phyloP scores from a whole-genome alignment of 2,329 filamentous ascomycete species.

The Stemphylium lycopersici region DNA sequence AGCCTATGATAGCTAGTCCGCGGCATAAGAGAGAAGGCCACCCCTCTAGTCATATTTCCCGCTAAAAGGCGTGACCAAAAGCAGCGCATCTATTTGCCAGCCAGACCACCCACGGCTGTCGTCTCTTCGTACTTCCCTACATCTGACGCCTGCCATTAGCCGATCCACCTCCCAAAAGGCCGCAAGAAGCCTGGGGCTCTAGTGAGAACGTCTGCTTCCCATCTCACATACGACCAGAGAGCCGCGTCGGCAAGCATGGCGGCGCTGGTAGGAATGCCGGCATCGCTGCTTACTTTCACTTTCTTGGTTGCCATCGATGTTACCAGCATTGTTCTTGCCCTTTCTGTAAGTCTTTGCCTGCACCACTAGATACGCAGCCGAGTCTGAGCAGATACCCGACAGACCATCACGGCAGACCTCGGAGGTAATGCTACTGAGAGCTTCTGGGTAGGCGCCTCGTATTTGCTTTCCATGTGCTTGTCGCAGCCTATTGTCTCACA shows the following conservation, averaged over 20 bases:
- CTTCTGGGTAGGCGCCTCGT: neutral
- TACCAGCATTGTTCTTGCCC: neutral
- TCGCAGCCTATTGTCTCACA: neutral
- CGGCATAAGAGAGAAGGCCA: neutral
- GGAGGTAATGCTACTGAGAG: neutral
- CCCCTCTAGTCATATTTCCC: neutral
- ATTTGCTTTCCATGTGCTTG: constrained; percentile 1
- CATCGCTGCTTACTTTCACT: neutral
- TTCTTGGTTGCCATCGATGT: neutral
- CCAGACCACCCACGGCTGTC: neutral
- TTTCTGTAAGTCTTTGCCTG: neutral
- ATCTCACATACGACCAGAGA: neutral
- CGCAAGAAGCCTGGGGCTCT: neutral
- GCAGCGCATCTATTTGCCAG: neutral
- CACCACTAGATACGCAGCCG: neutral
- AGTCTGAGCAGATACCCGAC: neutral
- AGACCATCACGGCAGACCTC: constrained; percentile 1
- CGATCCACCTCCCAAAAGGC: neutral
- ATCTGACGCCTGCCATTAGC: neutral
- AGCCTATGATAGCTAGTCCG: neutral
- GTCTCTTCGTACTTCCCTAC: neutral
- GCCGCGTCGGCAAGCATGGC: neutral
- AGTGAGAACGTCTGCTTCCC: neutral
- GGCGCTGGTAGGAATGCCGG: neutral
- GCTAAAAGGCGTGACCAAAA: neutral